These are phyloP conservation scores for Diaporthe sp. DNA, from an alignment of 2,329 filamentous ascomycete genomes.

Conservation along the genomic window DNA sequence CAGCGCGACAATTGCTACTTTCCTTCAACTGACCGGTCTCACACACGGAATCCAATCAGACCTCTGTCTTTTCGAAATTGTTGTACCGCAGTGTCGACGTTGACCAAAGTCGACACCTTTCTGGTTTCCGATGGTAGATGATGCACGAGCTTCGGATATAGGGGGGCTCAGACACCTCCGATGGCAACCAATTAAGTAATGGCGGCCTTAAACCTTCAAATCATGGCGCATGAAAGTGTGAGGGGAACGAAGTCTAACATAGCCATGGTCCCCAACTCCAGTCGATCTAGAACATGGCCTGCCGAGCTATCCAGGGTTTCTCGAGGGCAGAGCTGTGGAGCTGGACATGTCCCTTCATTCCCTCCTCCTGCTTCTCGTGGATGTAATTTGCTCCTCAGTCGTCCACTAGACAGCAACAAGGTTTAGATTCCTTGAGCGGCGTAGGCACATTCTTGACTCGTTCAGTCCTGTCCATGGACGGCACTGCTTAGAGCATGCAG, in stretches of 20 bases:
- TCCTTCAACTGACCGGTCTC: neutral
- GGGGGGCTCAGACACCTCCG: neutral
- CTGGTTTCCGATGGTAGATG: no score
- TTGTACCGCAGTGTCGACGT: neutral
- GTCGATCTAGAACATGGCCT: constrained; percentile 23
- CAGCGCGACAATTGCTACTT: neutral
- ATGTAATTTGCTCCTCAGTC: neutral
- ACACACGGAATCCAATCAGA: neutral
- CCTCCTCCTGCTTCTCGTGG: neutral
- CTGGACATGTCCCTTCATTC: neutral
- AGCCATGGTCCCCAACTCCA: neutral
- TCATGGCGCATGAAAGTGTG: constrained; percentile 21
- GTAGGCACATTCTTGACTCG: neutral
- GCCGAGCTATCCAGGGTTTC: neutral
- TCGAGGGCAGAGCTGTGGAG: neutral
- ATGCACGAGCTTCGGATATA: constrained; percentile 26
- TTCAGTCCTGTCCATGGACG: no score
- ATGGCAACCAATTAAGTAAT: constrained; percentile 27
- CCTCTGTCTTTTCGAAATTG: no score
- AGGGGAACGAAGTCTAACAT: constrained; percentile 27
- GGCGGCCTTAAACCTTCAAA: constrained; percentile 2
- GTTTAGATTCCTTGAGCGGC: neutral
- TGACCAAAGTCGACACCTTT: neutral
- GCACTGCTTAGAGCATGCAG: neutral
- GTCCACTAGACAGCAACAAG: neutral